These are phyloP conservation scores for Fusarium sublunatum DNA, from an alignment of 2,329 filamentous ascomycete species.

Conservation along the genomic window DNA sequence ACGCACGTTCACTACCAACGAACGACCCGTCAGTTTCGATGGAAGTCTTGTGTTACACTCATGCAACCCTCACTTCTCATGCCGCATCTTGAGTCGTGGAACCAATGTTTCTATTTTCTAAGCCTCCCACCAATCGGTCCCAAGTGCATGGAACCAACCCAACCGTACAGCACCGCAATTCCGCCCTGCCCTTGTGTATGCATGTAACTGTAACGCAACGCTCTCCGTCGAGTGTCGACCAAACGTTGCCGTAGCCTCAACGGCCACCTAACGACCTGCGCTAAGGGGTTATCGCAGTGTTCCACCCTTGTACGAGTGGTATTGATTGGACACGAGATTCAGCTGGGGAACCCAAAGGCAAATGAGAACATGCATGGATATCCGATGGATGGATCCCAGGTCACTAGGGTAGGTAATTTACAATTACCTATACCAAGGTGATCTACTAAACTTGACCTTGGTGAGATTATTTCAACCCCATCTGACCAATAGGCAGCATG, in stretches of 20 bases:
- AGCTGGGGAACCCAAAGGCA: slow-evolving; percentile 14
- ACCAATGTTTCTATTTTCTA: slow-evolving; percentile 28
- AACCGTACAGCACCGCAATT: neutral
- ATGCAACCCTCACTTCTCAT: slow-evolving; percentile 13
- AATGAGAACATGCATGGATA: slow-evolving; percentile 6
- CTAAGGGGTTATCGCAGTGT: slow-evolving; percentile 4
- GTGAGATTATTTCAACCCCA: neutral
- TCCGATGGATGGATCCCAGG: neutral
- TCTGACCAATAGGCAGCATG: slow-evolving; percentile 8
- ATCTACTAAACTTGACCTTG: too few relatives aligned
- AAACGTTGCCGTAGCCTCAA: slow-evolving; percentile 17
- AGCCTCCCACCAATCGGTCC: slow-evolving; percentile 7
- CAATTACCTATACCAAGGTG: too few relatives aligned
- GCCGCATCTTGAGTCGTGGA: slow-evolving; percentile 22
- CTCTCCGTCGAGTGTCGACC: slow-evolving; percentile 11
- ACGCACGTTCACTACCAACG: neutral
- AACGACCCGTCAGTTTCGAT: slow-evolving; percentile 2
- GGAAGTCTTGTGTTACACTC: slow-evolving; percentile 8
- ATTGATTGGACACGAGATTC: slow-evolving; percentile 20
- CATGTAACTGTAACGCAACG: slow-evolving; percentile 14
- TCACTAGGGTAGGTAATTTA: too few relatives aligned
- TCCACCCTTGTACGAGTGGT: slow-evolving; percentile 14
- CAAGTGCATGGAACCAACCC: slow-evolving; percentile 7
- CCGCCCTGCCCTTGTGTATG: slow-evolving; percentile 10
- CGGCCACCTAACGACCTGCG: slow-evolving; percentile 18